A percentile compares a stretch with the other conserved stretches of the same genome.
Conservation (phyloP, 2,329 filamentous ascomycete species). For the Fusarium hainanense region DNA sequence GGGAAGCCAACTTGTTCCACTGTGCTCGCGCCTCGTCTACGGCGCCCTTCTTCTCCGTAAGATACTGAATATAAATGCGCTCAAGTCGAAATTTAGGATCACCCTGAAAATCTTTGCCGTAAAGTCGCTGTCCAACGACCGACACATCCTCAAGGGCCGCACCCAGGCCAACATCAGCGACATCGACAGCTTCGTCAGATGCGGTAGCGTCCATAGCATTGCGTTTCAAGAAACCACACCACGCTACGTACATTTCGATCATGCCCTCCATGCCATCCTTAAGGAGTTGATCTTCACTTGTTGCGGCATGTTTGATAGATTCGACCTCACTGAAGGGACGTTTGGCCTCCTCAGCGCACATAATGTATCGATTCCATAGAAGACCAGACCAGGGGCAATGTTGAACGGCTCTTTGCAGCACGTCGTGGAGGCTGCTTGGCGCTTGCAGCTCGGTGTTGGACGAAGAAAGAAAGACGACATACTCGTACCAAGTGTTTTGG, state of each 20-base stretch:
- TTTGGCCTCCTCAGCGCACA: conserved; percentile 83
- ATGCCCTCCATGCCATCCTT: conserved; percentile 88
- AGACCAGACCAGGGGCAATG: conserved; percentile 95
- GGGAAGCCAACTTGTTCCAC: conserved; percentile 76
- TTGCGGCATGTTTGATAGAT: conserved; percentile 91
- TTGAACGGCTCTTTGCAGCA: conserved; percentile 82
- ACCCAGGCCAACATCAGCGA: conserved; percentile 88
- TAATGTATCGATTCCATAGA: conserved; percentile 89
- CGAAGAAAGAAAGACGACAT: conserved; percentile 77
- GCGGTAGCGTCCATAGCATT: conserved; percentile 80
- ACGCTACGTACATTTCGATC: conserved; percentile 90
- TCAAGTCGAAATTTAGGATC: conserved; percentile 91
- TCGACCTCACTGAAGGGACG: conserved; percentile 84
- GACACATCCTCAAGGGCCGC: conserved; percentile 88
- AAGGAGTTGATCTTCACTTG: conserved; percentile 84
- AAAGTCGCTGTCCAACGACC: conserved; percentile 79
- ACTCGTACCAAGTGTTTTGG: conserved; percentile 84
- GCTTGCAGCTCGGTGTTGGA: conserved; percentile 52
- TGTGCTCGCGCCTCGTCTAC: conserved; percentile 79
- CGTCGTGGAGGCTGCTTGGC: conserved; percentile 67
- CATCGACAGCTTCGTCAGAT: conserved; percentile 84
- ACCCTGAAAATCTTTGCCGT: conserved; percentile 80
- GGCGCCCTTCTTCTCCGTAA: conserved; percentile 84
- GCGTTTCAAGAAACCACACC: conserved; percentile 93
- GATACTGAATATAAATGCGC: conserved; percentile 90